These are phyloP conservation scores for Nakazawaea wyomingensis DNA, from an alignment of 805 yeast genomes.

Conservation along the genomic window DNA sequence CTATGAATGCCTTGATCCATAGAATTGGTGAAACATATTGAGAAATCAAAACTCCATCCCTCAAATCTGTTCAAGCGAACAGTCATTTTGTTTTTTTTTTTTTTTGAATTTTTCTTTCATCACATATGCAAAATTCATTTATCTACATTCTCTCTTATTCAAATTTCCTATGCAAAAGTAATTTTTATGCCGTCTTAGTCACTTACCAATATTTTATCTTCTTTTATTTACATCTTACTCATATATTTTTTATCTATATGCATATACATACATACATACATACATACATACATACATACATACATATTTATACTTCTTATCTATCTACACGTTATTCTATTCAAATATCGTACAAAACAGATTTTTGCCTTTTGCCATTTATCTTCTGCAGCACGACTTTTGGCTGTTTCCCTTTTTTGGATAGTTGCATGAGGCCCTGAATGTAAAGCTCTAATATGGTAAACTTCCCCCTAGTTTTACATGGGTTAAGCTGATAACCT, in stretches of 20 bases:
- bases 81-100: background rate
- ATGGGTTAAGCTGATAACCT: no score
- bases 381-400: no score
- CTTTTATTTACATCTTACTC: background rate
- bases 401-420: no score
- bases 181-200: background rate
- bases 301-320: no score
- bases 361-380: no score
- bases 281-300: no score
- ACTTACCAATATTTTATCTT: background rate
- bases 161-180: background rate
- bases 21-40: slow-evolving; percentile 12
- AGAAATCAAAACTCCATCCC: background rate
- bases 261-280: background rate
- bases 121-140: background rate
- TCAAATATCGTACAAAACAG: no score
- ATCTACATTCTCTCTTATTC: no score
- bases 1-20: slow-evolving; percentile 3
- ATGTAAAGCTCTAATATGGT: no score
- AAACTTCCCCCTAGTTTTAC: no score
- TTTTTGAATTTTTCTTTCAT: background rate
- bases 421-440: no score
- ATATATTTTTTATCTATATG: background rate
- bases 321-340: no score
- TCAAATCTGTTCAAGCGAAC: background rate